phyloP scores from a whole-genome alignment of 768 basidiomycete species.

The Pleurotus tuber-regium region DNA sequence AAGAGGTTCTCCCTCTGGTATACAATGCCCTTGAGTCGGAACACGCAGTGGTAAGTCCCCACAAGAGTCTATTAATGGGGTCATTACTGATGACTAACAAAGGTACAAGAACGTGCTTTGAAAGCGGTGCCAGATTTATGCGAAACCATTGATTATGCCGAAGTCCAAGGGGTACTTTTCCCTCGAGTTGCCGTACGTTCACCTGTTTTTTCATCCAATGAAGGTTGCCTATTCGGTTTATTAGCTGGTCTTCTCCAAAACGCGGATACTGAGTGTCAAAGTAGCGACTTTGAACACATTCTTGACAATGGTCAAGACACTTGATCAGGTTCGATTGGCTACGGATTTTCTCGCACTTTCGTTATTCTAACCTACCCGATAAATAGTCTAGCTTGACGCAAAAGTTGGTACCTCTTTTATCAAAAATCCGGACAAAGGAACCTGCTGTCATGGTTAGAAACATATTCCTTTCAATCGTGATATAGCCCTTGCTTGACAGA shows the following conservation, averaged over 20 bases:
- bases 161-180: constrained; percentile 87
- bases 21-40: constrained; percentile 98
- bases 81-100: constrained; percentile 11
- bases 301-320: constrained; percentile 81
- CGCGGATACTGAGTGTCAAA: constrained; percentile 86
- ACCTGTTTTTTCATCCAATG: background rate
- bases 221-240: background rate
- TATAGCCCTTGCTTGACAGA: too few relatives aligned
- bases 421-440: constrained; percentile 95
- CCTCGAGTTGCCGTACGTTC: constrained; percentile 87
- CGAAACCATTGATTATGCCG: constrained; percentile 92
- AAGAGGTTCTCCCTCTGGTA: constrained; percentile 94
- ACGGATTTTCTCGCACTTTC: background rate
- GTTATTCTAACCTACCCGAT: background rate
- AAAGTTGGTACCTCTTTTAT: constrained; percentile 90
- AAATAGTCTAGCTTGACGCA: constrained; percentile 81
- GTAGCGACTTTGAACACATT: constrained; percentile 86
- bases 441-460: constrained; percentile 83
- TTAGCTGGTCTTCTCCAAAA: constrained; percentile 91
- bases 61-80: background rate
- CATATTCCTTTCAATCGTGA: background rate
- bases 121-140: constrained; percentile 83
- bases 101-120: constrained; percentile 93
- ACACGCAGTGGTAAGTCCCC: constrained; percentile 64
- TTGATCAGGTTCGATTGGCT: constrained; percentile 72